These are phyloP conservation scores for Aspergillus calidoustus DNA, from an alignment of 2,329 filamentous ascomycete genomes.

Conservation along the genomic window DNA sequence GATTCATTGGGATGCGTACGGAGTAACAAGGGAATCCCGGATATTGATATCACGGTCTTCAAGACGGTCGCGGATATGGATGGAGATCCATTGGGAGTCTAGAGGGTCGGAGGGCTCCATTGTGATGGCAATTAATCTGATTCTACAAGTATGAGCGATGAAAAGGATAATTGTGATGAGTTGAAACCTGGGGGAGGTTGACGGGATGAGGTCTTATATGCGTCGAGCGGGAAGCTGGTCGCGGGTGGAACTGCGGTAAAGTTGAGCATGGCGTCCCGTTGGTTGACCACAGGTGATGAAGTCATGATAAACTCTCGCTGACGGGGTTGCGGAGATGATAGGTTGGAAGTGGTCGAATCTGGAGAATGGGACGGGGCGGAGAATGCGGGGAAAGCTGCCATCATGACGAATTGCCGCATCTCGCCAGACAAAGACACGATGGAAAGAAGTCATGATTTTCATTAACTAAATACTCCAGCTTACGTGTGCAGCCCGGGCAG, in stretches of 20 bases:
- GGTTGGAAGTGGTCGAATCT: not conserved
- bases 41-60: slow-evolving; percentile 7
- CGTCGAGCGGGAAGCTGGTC: not conserved
- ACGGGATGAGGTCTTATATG: slow-evolving; percentile 8
- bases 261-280: not conserved
- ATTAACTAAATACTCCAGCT: not conserved
- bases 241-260: not conserved
- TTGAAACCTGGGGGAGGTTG: not conserved
- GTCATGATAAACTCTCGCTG: slow-evolving; percentile 10
- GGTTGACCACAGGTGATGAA: slow-evolving; percentile 6
- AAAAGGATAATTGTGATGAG: not conserved
- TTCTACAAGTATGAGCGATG: not conserved
- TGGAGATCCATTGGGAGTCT: slow-evolving; percentile 17
- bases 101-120: slow-evolving; percentile 11
- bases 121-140: not conserved
- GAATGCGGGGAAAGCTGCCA: slow-evolving; percentile 17
- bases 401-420: slow-evolving; percentile 6
- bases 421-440: not conserved
- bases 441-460: not conserved
- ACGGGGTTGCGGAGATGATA: not conserved
- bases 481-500: not conserved
- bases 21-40: slow-evolving; percentile 8
- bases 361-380: slow-evolving; percentile 4
- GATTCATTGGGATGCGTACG: not conserved
- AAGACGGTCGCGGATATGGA: slow-evolving; percentile 16